Evolutionary conservation across 179 eudicot species (phyloP).

Genomic region (Nepenthes alata): DNA sequence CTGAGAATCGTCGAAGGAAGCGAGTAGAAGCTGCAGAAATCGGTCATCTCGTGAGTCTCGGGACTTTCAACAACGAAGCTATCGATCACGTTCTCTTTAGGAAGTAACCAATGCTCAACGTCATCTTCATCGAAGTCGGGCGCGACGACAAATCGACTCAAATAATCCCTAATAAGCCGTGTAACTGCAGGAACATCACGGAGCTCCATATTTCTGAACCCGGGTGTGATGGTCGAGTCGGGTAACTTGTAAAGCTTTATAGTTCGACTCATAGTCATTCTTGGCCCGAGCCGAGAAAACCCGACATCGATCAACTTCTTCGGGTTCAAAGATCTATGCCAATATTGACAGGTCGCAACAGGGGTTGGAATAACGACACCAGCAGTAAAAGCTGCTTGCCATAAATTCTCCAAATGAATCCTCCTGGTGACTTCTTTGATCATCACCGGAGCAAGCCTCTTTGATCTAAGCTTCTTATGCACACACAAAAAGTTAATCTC

Average conservation of each 20-base stretch:
- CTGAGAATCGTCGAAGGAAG: slow-evolving; percentile 67
- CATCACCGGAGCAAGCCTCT: slow-evolving; percentile 72
- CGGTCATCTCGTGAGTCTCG: slow-evolving; percentile 58
- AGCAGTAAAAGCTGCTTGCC: slow-evolving; percentile 83
- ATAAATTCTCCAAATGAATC: slow-evolving; percentile 59
- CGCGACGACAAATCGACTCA: slow-evolving; percentile 47
- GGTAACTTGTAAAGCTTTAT: slow-evolving; percentile 66
- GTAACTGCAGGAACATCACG: slow-evolving; percentile 72
- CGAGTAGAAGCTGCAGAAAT: slow-evolving; percentile 69
- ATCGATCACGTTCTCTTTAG: slow-evolving; percentile 50
- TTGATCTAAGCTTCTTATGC: slow-evolving; percentile 66
- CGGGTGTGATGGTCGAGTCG: slow-evolving; percentile 53
- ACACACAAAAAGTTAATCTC: slow-evolving; percentile 71
- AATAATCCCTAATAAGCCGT: slow-evolving; percentile 45
- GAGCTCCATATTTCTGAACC: slow-evolving; percentile 67
- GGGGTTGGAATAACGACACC: slow-evolving; percentile 70
- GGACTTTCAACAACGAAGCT: slow-evolving; percentile 64
- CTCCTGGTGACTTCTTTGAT: slow-evolving; percentile 73
- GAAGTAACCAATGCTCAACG: slow-evolving; percentile 73
- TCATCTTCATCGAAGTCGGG: slow-evolving; percentile 64
- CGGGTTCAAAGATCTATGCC: slow-evolving; percentile 65
- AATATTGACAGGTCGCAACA: slow-evolving; percentile 56
- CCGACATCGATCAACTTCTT: slow-evolving; percentile 72
- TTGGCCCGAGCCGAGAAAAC: slow-evolving; percentile 63
- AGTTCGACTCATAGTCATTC: slow-evolving; percentile 79